Evolutionary conservation across 192 early-diverging fungal genomes (phyloP).

Genomic region (Geosiphon pyriformis): DNA sequence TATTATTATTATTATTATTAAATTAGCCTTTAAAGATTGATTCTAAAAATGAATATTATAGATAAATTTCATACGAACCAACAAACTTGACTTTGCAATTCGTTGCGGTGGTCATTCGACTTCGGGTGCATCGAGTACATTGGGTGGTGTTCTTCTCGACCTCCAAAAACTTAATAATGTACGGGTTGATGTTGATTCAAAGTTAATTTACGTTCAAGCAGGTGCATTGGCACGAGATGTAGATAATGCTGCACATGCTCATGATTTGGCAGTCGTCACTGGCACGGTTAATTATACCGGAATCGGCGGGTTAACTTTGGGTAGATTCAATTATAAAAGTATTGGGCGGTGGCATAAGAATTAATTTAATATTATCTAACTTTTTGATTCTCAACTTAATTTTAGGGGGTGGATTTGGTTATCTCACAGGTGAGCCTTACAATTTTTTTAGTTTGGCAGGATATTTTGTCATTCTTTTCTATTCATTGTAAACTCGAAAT

Average conservation of each 20-base stretch:
- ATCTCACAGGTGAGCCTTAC: constrained; percentile 28
- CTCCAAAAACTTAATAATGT: constrained; percentile 21
- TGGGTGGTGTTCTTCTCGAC: constrained; percentile 30
- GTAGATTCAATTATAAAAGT: too few species aligned
- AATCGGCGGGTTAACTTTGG: constrained; percentile 36
- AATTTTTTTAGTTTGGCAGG: too few species aligned
- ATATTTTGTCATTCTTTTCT: too few species aligned
- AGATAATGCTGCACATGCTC: constrained; percentile 19
- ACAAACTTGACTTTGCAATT: constrained; percentile 25
- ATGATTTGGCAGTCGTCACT: constrained; percentile 26
- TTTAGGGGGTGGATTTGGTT: constrained; percentile 47
- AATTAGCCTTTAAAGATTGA: not conserved
- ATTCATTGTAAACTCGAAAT: too few species aligned
- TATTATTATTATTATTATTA: not conserved
- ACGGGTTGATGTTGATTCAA: constrained; percentile 25
- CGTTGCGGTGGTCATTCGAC: constrained; percentile 33
- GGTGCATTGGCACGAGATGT: constrained; percentile 35
- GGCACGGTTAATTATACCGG: constrained; percentile 32
- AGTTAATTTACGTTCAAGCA: constrained; percentile 33
- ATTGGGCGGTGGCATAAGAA: too few species aligned
- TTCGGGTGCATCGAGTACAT: constrained; percentile 23
- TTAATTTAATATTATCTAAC: too few species aligned
- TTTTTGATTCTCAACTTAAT: too few species aligned
- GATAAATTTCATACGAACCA: constrained; percentile 23
- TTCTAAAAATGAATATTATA: not conserved